Base-by-base conservation (phyloP, 2,329 filamentous ascomycete genomes). In the Colletotrichum endophyticum region DNA sequence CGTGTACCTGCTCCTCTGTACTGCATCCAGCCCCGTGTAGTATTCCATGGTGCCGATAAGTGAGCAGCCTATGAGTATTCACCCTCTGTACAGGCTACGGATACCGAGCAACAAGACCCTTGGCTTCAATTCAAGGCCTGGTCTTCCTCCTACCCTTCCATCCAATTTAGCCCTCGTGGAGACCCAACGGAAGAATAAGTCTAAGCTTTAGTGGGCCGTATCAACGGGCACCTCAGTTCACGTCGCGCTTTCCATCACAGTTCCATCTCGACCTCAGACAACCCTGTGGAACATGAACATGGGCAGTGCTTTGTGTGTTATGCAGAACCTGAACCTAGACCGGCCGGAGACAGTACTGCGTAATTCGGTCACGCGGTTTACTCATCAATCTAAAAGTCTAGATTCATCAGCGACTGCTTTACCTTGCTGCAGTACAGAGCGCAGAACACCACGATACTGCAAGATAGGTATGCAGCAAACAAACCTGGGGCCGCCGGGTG, bases 201-300 rank as follows among this genome's bases (percentile, higher is more conserved):
- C 73, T 73, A 64, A 66, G 73, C 70, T 76, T 76, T 66, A 66
- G 73, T 76, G 73, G 73, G 22, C 32, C 63, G 32, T 57, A 59
- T 64, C 27, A 30, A 61, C n/a, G 34, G 16, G 63, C 56, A 32
- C 30, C 30, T 32, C 30, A 22, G 53, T 57, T n/a, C 30, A 32
- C n/a, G 19, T 39, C 28, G 27, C 27, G 39, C 16, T 44, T 49
- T 49, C 44, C 44, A 49, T 49, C 22, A 49, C 11, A 49, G 44
- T 49, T 49, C 44, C 44, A 49, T 49, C 44, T 49, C 9, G 44
- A 4, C 19, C 44, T 49, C 44, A 49, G 44, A 49, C 44, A 49
- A 49, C 44, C 19, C 19, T 49, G 44, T 12, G 39, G 39, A 49
- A 49, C 39, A 49, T n/a, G 39, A n/a, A 49, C 39, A 22, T 49